Evolutionary conservation across 768 basidiomycete genomes (phyloP).

Genomic region (Lyophyllum decastes): DNA sequence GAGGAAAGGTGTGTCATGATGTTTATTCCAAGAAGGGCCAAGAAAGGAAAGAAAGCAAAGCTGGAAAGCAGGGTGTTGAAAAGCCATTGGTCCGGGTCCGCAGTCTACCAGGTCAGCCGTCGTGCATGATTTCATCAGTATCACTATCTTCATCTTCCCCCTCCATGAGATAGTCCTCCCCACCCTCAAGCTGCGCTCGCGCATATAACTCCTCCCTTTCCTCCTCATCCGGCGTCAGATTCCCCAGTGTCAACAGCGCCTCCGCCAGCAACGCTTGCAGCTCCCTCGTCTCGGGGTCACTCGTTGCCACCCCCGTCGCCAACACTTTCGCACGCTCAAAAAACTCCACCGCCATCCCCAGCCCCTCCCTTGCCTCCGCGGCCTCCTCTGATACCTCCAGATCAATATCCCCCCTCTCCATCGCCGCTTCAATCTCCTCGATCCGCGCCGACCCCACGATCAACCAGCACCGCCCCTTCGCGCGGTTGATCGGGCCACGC

Average conservation of each 20-base stretch:
- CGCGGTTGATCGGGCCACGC: slow-evolving; percentile 44
- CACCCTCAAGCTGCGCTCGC: slow-evolving; percentile 50
- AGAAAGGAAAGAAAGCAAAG: neutral
- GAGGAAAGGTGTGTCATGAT: neutral
- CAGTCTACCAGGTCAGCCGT: neutral
- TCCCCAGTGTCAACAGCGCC: slow-evolving; percentile 59
- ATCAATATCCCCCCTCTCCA: slow-evolving; percentile 43
- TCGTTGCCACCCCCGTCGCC: slow-evolving; percentile 15
- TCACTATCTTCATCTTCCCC: slow-evolving; percentile 22
- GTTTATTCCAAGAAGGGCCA: neutral
- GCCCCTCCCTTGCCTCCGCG: slow-evolving; percentile 53
- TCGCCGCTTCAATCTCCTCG: slow-evolving; percentile 55
- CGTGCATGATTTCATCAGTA: slow-evolving; percentile 20
- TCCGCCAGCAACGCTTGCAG: slow-evolving; percentile 46
- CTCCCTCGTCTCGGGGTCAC: slow-evolving; percentile 24
- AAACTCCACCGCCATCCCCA: slow-evolving; percentile 44
- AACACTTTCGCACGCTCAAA: slow-evolving; percentile 40
- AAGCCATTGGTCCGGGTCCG: neutral
- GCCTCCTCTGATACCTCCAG: slow-evolving; percentile 50
- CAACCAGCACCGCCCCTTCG: slow-evolving; percentile 57
- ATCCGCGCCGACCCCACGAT: slow-evolving; percentile 54
- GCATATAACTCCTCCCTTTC: slow-evolving; percentile 53
- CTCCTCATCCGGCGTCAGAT: slow-evolving; percentile 49
- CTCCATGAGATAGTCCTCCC: slow-evolving; percentile 37
- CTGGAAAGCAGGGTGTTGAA: neutral